Evolutionary conservation across 1,139 yeast genomes (phyloP).

Genomic region (Lodderomyces theae): DNA sequence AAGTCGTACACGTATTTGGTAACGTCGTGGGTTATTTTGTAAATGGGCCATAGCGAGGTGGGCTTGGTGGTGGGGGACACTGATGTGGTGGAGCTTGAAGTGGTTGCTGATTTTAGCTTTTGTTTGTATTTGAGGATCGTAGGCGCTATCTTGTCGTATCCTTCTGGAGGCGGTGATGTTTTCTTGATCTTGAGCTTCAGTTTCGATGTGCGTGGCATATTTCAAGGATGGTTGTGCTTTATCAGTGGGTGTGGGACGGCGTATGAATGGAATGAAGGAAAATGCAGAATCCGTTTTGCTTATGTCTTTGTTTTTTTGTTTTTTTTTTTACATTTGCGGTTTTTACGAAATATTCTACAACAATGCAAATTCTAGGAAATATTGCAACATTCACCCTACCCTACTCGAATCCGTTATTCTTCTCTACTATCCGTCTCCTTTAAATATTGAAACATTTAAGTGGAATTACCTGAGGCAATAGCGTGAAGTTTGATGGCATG

Average conservation of each 20-base stretch:
- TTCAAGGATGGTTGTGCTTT: neutral
- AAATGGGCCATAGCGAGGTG: slow-evolving; percentile 67
- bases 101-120: slow-evolving; percentile 59
- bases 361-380: no score
- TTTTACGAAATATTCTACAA: no score
- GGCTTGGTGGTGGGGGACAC: slow-evolving; percentile 30
- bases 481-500: neutral
- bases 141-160: slow-evolving; percentile 68
- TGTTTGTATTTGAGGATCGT: slow-evolving; percentile 62
- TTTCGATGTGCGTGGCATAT: slow-evolving; percentile 38
- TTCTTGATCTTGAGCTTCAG: slow-evolving; percentile 36
- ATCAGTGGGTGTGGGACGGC: neutral
- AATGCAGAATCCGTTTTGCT: no score
- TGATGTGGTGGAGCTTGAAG: slow-evolving; percentile 23
- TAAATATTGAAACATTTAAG: no score
- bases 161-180: slow-evolving; percentile 65
- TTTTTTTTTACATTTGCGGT: no score
- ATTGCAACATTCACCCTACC: no score
- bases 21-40: slow-evolving; percentile 68
- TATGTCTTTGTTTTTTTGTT: no score
- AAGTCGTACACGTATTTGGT: slow-evolving; percentile 75
- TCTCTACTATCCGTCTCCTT: no score
- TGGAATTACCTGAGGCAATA: no score
- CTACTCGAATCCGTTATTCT: no score
- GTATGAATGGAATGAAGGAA: no score